These are phyloP conservation scores for Fremontodendron californicum DNA, from an alignment of 345 rosid species.

Conservation along the genomic window DNA sequence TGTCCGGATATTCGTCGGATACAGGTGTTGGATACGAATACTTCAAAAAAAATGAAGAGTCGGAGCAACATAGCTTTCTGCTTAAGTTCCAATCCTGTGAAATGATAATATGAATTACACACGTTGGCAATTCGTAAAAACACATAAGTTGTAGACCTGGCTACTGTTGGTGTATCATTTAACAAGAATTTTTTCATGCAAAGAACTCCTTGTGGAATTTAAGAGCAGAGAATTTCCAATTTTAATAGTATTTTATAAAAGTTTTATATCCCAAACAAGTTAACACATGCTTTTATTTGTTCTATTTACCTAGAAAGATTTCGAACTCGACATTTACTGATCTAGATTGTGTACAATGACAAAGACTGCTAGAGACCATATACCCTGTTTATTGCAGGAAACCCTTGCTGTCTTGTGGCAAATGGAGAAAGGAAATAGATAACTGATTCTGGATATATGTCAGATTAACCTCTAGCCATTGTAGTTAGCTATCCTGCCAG, in stretches of 20 bases:
- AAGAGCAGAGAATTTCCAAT: background rate
- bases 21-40: too few relatives aligned
- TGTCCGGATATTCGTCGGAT: too few relatives aligned
- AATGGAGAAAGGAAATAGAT: background rate
- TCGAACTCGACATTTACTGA: background rate
- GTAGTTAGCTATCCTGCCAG: background rate
- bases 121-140: background rate
- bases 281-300: background rate
- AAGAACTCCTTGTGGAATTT: background rate
- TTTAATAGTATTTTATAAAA: background rate
- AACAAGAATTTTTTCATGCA: background rate
- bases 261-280: background rate
- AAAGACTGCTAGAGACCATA: background rate
- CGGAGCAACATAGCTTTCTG: too few relatives aligned
- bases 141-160: background rate
- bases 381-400: background rate
- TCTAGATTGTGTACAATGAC: background rate
- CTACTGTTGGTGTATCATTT: background rate
- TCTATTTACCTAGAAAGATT: background rate
- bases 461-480: background rate
- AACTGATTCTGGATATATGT: background rate
- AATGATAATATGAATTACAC: background rate
- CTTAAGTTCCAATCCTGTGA: background rate
- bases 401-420: background rate
- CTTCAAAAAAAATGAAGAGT: too few relatives aligned